Evolutionary conservation across 129 eudicot species (phyloP).

Genomic region (Lactuca sativa): DNA sequence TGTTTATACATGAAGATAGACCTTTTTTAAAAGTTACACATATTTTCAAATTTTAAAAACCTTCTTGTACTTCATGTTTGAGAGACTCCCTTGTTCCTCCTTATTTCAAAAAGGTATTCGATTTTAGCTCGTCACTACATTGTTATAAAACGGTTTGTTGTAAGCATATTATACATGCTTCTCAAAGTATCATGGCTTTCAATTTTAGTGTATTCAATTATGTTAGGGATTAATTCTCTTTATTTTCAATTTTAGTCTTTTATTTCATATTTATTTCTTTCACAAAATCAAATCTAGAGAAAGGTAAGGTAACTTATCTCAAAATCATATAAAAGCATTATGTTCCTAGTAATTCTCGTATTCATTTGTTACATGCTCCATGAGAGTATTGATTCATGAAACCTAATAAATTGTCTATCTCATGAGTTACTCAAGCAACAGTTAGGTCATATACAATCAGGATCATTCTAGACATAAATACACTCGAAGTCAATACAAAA

Average conservation of each 20-base stretch:
- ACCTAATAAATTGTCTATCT: constrained; percentile 15
- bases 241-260: neutral
- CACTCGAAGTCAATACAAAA: neutral
- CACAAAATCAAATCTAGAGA: neutral
- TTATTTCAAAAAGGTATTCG: neutral
- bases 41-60: neutral
- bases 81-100: neutral
- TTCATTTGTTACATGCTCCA: neutral
- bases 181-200: neutral
- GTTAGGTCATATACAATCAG: neutral
- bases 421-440: neutral
- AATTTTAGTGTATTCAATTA: neutral
- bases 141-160: neutral
- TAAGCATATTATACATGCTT: neutral
- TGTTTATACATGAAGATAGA: no score
- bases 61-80: neutral
- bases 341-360: neutral
- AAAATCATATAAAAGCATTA: neutral
- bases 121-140: constrained; percentile 11
- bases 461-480: neutral
- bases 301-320: neutral
- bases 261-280: neutral
- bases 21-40: no score
- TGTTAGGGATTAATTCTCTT: neutral
- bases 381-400: constrained; percentile 5